Evolutionary conservation across 2,329 filamentous ascomycete genomes (phyloP), one percentile per base, ranked within the genome.

Genomic region (Blastomyces parvus): DNA sequence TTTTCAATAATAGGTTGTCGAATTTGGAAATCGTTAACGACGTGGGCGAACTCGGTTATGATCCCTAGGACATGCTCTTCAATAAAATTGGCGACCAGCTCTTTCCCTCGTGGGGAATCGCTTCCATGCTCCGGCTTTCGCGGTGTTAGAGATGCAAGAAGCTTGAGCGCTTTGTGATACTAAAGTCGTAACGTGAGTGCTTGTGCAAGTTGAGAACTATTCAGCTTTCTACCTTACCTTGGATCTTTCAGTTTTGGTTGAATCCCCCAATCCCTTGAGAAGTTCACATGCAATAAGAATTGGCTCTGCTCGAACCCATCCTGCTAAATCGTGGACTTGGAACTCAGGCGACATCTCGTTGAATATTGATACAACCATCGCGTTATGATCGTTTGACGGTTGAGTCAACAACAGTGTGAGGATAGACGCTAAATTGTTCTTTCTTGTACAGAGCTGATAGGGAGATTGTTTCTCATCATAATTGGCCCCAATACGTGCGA

Each of bases 51-150:
- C 44, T 88, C 84, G 7, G 90, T 87, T 76, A 97, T 91, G 62
- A 97, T 86, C 6, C 91, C 93, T 7, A 99, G 83, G 42, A 95
- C 86, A 73, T 97, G 88, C 38, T 85, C 83, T 66, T 95, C 87
- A 52, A 97, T 83, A 72, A 96, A 97, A 0, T 83, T 80, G 0
- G 86, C 87, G 30, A 95, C 80, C 1, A 84, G 76, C 64, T 88
- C 85, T 1, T 76, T 77, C 62, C 81, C 78, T 70, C 80, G 83
- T 1, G 78, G 73, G 27, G 76, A 71, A 27, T 73, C 73, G 64
- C 75, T 79, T 58, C 77, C 75, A 58, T 79, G 76, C 25, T 75
- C 74, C n/a, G 75, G 74, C 64, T 80, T 80, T 17, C 78, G 75
- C 62, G 83, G 81, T 27, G 80, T 79, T 40, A 86, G 75, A n/a